phyloP scores from a whole-genome alignment of 306 rosid species.

The Dryas drummondii region DNA sequence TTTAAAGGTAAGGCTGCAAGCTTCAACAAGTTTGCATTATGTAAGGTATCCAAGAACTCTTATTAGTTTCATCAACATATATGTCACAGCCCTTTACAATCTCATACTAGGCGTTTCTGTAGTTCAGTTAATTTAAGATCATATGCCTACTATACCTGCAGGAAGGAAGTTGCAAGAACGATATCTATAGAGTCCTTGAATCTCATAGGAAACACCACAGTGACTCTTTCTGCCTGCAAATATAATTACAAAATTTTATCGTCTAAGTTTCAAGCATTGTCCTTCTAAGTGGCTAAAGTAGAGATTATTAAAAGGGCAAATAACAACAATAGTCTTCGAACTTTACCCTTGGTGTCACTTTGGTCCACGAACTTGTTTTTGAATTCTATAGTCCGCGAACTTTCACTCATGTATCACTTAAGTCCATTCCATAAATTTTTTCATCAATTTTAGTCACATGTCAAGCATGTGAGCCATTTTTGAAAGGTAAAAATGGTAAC shows the following conservation, averaged over 20 bases:
- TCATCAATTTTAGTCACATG: no score
- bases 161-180: slow-evolving; percentile 86
- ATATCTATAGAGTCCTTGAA: slow-evolving; percentile 86
- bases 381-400: no score
- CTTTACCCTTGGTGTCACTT: no score
- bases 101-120: neutral
- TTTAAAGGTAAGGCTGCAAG: neutral
- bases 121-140: neutral
- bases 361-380: no score
- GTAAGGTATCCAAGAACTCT: neutral
- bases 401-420: no score
- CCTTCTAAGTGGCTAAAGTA: neutral
- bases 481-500: no score
- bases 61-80: neutral
- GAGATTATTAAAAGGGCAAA: neutral
- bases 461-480: no score
- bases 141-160: slow-evolving; percentile 62
- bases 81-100: neutral
- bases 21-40: neutral
- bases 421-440: no score
- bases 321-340: no score
- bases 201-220: slow-evolving; percentile 93
- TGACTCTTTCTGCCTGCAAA: slow-evolving; percentile 87
- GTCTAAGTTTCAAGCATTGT: slow-evolving; percentile 11
- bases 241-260: slow-evolving; percentile 8